Conservation (phyloP, 2,329 filamentous ascomycete genomes). For the Rhynchosporium secalis region DNA sequence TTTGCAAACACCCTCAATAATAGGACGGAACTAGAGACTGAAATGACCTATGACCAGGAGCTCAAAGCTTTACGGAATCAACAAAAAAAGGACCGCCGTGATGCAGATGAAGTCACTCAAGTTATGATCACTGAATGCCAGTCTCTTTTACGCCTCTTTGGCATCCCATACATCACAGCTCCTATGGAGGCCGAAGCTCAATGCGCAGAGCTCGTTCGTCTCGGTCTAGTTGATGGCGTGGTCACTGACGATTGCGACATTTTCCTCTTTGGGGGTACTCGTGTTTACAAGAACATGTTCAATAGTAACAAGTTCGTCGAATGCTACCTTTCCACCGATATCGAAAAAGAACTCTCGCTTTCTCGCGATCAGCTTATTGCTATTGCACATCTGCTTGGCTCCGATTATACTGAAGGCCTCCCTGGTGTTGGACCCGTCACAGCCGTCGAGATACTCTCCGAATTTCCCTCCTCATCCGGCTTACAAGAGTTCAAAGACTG, state of each 20-base stretch:
- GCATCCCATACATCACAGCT: conserved; percentile 92
- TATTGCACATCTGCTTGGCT: conserved; percentile 86
- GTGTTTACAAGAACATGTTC: conserved; percentile 99
- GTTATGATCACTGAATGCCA: conserved; percentile 97
- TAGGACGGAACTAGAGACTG: conserved; percentile 67
- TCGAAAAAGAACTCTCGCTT: conserved; percentile 87
- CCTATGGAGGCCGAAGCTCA: conserved; percentile 99
- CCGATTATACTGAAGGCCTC: conserved; percentile 92
- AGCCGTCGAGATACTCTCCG: conserved; percentile 88
- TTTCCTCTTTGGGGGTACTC: conserved; percentile 93
- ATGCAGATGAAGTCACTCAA: conserved; percentile 95
- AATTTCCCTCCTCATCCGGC: conserved; percentile 64
- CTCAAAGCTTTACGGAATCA: conserved; percentile 85
- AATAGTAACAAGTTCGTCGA: conserved; percentile 98
- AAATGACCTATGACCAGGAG: conserved; percentile 81
- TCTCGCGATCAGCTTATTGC: conserved; percentile 85
- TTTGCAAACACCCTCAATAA: conserved; percentile 88
- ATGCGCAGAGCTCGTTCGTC: conserved; percentile 82
- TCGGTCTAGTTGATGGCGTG: conserved; percentile 93
- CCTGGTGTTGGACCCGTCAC: conserved; percentile 91
- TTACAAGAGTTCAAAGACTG: conserved; percentile 81
- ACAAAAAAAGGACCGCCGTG: conserved; percentile 92
- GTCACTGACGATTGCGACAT: conserved; percentile 97
- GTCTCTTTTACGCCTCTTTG: conserved; percentile 83
- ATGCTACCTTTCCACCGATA: conserved; percentile 81